phyloP scores from a whole-genome alignment of 169 alveolate species.

The Cryptosporidium baileyi region DNA sequence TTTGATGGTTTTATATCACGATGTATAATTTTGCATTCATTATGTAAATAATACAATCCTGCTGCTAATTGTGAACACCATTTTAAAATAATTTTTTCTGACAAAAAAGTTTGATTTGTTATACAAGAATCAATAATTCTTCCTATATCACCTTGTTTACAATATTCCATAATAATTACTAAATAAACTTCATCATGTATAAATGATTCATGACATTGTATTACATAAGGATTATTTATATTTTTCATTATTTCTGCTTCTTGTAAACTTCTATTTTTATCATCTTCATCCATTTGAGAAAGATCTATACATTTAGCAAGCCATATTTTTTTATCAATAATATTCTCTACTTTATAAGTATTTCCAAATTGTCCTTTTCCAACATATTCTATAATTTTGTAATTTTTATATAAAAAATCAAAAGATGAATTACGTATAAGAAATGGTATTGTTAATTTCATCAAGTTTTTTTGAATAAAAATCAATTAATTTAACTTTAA shows the following conservation, averaged over 20 bases:
- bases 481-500: neutral
- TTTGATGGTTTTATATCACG: constrained; percentile 89
- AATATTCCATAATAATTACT: constrained; percentile 83
- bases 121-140: constrained; percentile 80
- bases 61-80: constrained; percentile 85
- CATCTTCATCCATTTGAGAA: constrained; percentile 71
- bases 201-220: constrained; percentile 81
- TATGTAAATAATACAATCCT: constrained; percentile 86
- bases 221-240: constrained; percentile 85
- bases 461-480: neutral
- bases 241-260: constrained; percentile 82
- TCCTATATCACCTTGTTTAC: constrained; percentile 86
- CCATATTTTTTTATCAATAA: constrained; percentile 56
- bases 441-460: constrained; percentile 62
- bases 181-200: constrained; percentile 77
- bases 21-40: constrained; percentile 83
- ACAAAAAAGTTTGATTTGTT: constrained; percentile 77
- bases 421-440: constrained; percentile 58
- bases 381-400: constrained; percentile 55
- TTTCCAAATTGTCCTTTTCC: constrained; percentile 68
- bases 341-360: constrained; percentile 44
- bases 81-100: constrained; percentile 84
- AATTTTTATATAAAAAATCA: constrained; percentile 53
- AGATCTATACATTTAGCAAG: constrained; percentile 67
- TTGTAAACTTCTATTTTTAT: constrained; percentile 56